These are phyloP conservation scores for Trichosporon ovoides DNA, from an alignment of 1,284 basidiomycete species.

Conservation along the genomic window DNA sequence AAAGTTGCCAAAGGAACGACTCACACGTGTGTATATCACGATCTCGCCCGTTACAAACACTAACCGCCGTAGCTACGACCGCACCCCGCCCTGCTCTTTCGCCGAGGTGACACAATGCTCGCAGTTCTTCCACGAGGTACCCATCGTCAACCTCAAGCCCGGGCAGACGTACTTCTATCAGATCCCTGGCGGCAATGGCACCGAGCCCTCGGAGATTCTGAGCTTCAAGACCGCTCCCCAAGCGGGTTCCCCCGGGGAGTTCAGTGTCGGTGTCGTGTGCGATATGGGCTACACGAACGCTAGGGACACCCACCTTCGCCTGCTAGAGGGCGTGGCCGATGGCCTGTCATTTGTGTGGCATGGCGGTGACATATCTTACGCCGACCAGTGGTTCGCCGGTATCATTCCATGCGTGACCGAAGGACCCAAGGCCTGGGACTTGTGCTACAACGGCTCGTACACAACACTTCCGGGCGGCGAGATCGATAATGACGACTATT, in stretches of 20 bases:
- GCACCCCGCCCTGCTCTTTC: constrained; percentile 32
- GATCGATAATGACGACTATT: constrained; percentile 23
- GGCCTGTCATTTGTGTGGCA: constrained; percentile 33
- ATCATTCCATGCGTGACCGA: constrained; percentile 19
- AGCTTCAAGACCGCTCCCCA: constrained; percentile 25
- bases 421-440: constrained; percentile 8
- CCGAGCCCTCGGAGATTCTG: constrained; percentile 24
- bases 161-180: constrained; percentile 30
- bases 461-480: constrained; percentile 10
- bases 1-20: constrained; percentile 20
- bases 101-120: constrained; percentile 30
- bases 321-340: constrained; percentile 25
- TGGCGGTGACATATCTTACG: constrained; percentile 46
- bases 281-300: constrained; percentile 46
- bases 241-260: constrained; percentile 20
- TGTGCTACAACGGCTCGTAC: constrained; percentile 33
- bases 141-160: constrained; percentile 19
- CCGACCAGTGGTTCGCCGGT: constrained; percentile 40
- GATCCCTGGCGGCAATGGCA: constrained; percentile 37
- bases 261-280: constrained; percentile 35
- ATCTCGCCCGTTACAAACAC: background rate
- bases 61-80: constrained; percentile 22
- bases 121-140: constrained; percentile 35
- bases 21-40: constrained; percentile 19
- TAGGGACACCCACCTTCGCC: constrained; percentile 34